These are phyloP conservation scores for Daldinia sp. DNA, from an alignment of 2,329 filamentous ascomycete genomes.

Conservation along the genomic window DNA sequence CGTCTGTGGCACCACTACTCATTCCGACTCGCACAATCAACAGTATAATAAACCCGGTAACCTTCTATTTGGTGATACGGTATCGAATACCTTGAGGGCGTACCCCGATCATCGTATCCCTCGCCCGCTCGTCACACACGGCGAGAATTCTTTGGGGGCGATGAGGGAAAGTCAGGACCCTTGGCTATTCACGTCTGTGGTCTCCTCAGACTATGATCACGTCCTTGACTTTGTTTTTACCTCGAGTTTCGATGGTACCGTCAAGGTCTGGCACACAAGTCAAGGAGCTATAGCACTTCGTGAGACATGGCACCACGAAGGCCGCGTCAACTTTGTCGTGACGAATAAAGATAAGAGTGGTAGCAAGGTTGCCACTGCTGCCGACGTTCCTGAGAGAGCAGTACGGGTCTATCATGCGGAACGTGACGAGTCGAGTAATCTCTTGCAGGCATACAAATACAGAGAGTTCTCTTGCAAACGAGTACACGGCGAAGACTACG, in stretches of 20 bases:
- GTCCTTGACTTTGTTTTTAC: constrained; percentile 60
- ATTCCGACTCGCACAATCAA: constrained; percentile 69
- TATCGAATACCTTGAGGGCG: constrained; percentile 55
- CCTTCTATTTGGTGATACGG: constrained; percentile 62
- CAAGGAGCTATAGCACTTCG: constrained; percentile 53
- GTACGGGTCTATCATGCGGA: constrained; percentile 64
- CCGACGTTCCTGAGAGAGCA: constrained; percentile 62
- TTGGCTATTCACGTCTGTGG: constrained; percentile 71
- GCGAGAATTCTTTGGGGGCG: constrained; percentile 63
- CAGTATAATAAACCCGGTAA: constrained; percentile 74
- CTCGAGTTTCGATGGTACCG: constrained; percentile 68
- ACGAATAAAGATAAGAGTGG: constrained; percentile 58
- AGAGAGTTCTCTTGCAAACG: constrained; percentile 46
- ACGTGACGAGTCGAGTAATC: constrained; percentile 9
- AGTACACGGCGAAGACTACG: constrained; percentile 46
- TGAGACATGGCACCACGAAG: constrained; percentile 64
- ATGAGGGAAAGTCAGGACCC: constrained; percentile 68
- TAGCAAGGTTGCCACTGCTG: constrained; percentile 64
- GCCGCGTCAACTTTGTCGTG: constrained; percentile 70
- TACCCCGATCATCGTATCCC: constrained; percentile 66
- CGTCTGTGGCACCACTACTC: constrained; percentile 68
- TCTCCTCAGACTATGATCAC: constrained; percentile 65
- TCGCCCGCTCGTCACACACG: constrained; percentile 60
- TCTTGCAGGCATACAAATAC: constrained; percentile 28
- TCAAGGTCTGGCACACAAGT: constrained; percentile 65